Conservation (phyloP, 192 early-diverging fungal species). For the Obelidium mucronatum region DNA sequence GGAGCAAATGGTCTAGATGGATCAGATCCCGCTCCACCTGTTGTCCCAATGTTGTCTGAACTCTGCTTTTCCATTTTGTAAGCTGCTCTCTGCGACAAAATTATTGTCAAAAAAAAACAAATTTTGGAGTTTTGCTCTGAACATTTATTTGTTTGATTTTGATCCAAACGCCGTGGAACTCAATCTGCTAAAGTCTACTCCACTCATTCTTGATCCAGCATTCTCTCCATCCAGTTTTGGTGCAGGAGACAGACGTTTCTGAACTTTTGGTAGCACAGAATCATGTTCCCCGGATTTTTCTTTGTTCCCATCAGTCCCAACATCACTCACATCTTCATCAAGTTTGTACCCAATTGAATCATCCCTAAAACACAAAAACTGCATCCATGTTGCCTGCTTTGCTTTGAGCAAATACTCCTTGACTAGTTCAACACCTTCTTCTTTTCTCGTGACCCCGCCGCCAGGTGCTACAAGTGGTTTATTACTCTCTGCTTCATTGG, state of each 20-base stretch:
- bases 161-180: too few species aligned
- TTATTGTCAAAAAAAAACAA: too few species aligned
- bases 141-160: too few species aligned
- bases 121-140: too few species aligned
- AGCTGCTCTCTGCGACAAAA: too few species aligned
- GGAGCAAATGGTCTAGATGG: too few species aligned
- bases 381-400: constrained; percentile 67
- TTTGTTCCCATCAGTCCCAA: background rate
- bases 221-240: background rate
- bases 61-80: too few species aligned
- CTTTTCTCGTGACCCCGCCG: constrained; percentile 40
- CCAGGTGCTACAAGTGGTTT: constrained; percentile 36
- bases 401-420: constrained; percentile 60
- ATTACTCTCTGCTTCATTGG: background rate
- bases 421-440: constrained; percentile 56
- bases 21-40: too few species aligned
- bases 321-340: background rate
- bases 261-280: background rate
- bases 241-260: background rate
- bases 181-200: background rate
- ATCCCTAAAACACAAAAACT: constrained; percentile 69
- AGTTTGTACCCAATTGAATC: background rate
- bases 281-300: too few species aligned
- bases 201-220: background rate
- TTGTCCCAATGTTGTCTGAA: too few species aligned